Conservation (phyloP, 1,284 basidiomycete species). For the Ustilago lituana region DNA sequence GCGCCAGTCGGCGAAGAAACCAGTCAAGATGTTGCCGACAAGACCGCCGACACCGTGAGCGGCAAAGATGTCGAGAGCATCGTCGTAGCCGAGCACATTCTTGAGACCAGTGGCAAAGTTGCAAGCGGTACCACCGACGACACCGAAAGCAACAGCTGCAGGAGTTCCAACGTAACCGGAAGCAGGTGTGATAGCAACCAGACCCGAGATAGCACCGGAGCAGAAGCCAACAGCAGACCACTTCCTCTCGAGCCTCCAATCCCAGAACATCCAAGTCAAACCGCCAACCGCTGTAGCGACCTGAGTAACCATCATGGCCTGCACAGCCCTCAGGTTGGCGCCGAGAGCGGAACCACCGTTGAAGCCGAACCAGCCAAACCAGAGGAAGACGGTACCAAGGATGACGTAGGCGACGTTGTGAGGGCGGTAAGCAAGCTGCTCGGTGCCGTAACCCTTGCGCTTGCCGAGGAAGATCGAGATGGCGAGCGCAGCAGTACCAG, state of each 20-base stretch:
- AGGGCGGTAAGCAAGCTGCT: conserved; percentile 68
- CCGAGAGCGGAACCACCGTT: conserved; percentile 68
- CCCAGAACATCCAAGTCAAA: conserved; percentile 68
- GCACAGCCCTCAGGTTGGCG: conserved; percentile 68
- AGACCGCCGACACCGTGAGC: conserved; percentile 88
- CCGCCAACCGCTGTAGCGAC: conserved; percentile 79
- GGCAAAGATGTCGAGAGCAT: conserved; percentile 78
- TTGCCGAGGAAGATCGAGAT: conserved; percentile 68
- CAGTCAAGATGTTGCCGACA: conserved; percentile 85
- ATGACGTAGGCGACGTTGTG: conserved; percentile 67
- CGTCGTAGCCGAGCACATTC: conserved; percentile 69
- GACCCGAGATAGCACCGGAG: conserved; percentile 88
- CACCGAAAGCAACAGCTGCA: conserved; percentile 69
- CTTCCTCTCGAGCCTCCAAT: conserved; percentile 67
- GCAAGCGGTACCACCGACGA: conserved; percentile 82
- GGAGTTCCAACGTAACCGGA: conserved; percentile 70
- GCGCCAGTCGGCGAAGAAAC: conserved; percentile 84
- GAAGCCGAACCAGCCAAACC: conserved; percentile 68
- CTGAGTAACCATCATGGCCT: conserved; percentile 69
- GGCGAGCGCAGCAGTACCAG: conserved; percentile 67
- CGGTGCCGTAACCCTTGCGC: conserved; percentile 69
- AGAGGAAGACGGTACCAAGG: conserved; percentile 69
- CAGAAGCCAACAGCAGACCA: conserved; percentile 84
- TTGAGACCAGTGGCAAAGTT: conserved; percentile 97
- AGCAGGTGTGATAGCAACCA: conserved; percentile 77